Evolutionary conservation across 176 grass and related monocot species (phyloP).

Genomic region (Oryza brachyantha): DNA sequence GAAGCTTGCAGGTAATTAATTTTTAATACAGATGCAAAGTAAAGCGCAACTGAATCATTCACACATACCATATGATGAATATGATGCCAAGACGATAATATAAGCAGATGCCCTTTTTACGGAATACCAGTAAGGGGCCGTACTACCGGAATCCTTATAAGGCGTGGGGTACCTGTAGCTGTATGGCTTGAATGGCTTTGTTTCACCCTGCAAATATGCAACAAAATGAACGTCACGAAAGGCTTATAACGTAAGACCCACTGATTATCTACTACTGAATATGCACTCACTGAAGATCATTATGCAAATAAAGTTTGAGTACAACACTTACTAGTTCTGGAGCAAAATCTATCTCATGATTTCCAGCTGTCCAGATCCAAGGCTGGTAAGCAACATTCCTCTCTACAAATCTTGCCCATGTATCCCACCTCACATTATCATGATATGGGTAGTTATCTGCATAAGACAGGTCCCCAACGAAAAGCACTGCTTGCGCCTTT

Average conservation of each 20-base stretch:
- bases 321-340: conserved; percentile 70
- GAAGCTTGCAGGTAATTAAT: background rate
- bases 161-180: conserved; percentile 63
- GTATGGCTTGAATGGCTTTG: conserved; percentile 72
- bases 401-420: conserved; percentile 87
- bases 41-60: background rate
- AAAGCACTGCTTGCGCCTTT: conserved; percentile 66
- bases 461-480: conserved; percentile 76
- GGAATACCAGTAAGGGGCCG: conserved; percentile 86
- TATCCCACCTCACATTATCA: conserved; percentile 95
- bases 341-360: conserved; percentile 87
- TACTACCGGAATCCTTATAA: conserved; percentile 71
- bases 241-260: background rate
- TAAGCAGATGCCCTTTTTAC: conserved; percentile 82
- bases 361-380: conserved; percentile 97
- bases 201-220: conserved; percentile 74
- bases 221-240: background rate
- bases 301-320: conserved; percentile 1
- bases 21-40: background rate
- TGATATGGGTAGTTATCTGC: conserved; percentile 80
- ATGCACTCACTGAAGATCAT: background rate
- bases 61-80: conserved; percentile 77
- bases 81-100: conserved; percentile 81
- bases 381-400: conserved; percentile 85
- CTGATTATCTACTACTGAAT: background rate